phyloP scores from a whole-genome alignment of 1,139 yeast genomes.

The Sugiyamaella japonica region DNA sequence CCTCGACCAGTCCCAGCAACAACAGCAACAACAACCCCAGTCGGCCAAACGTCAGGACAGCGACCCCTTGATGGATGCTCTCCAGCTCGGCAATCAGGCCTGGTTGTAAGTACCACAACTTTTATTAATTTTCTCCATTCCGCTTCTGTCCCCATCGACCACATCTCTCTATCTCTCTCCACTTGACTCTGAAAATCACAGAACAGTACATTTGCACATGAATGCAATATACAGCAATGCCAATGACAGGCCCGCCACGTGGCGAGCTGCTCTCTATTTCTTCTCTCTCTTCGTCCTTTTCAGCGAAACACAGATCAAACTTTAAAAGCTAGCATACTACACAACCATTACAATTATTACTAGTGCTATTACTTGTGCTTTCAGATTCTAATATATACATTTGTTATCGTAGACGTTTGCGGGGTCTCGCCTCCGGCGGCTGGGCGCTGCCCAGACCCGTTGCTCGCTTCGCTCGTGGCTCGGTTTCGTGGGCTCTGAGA shows the following conservation, averaged over 20 bases:
- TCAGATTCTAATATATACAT: constrained; percentile 9
- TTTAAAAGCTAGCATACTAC: constrained; percentile 8
- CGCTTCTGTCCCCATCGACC: no score
- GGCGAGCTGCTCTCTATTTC: no score
- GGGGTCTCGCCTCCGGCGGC: constrained; percentile 7
- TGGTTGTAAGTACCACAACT: constrained; percentile 10
- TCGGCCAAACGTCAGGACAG: constrained; percentile 12
- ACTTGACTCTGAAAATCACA: not conserved
- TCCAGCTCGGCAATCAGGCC: constrained; percentile 17
- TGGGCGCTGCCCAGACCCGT: constrained; percentile 8
- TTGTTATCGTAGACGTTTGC: not conserved
- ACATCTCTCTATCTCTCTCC: not conserved
- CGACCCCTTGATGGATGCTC: constrained; percentile 13
- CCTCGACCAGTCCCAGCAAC: not conserved
- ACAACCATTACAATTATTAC: not conserved
- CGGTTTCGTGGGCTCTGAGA: no score
- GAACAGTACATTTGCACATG: not conserved
- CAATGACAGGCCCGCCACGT: not conserved
- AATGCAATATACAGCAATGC: not conserved
- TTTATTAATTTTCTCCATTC: not conserved
- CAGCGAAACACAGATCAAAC: not conserved
- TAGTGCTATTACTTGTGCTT: constrained; percentile 3
- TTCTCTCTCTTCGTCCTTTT: no score
- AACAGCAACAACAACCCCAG: constrained; percentile 5
- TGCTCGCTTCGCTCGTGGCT: not conserved